Evolutionary conservation across 2,329 filamentous ascomycete species (phyloP).

Genomic region (Microthyrium microscopicum): DNA sequence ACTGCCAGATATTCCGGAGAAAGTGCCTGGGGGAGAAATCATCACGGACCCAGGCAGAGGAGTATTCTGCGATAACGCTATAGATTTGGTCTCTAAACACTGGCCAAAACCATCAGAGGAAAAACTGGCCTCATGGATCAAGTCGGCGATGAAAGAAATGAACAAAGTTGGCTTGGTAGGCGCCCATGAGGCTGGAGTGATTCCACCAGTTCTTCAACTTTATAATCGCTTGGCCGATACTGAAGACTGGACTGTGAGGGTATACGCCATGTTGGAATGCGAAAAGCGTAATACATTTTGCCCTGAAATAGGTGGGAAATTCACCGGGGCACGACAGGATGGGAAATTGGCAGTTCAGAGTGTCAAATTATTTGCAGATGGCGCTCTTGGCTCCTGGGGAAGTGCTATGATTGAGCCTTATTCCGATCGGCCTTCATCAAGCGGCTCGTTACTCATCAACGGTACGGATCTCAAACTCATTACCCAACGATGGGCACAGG

Average conservation of each 20-base stretch:
- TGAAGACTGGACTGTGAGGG: slow-evolving; percentile 42
- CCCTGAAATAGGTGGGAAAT: slow-evolving; percentile 30
- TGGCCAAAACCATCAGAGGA: slow-evolving; percentile 40
- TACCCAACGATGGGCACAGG: slow-evolving; percentile 39
- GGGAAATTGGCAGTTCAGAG: slow-evolving; percentile 41
- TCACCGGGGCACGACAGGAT: slow-evolving; percentile 30
- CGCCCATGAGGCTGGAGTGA: slow-evolving; percentile 51
- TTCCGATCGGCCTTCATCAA: slow-evolving; percentile 42
- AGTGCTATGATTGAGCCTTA: slow-evolving; percentile 58
- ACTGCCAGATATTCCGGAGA: slow-evolving; percentile 31
- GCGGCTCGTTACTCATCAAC: slow-evolving; percentile 50
- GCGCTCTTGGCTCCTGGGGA: slow-evolving; percentile 54
- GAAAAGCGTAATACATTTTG: slow-evolving; percentile 48
- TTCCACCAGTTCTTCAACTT: slow-evolving; percentile 36
- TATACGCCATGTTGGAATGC: slow-evolving; percentile 56
- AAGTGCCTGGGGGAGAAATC: slow-evolving; percentile 47
- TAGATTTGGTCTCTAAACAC: slow-evolving; percentile 40
- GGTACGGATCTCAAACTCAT: slow-evolving; percentile 39
- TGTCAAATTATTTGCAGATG: slow-evolving; percentile 58
- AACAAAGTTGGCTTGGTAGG: slow-evolving; percentile 51
- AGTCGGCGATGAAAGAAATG: slow-evolving; percentile 43
- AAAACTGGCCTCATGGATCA: slow-evolving; percentile 38
- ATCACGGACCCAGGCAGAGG: slow-evolving; percentile 44
- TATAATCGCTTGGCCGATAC: slow-evolving; percentile 34
- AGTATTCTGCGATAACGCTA: slow-evolving; percentile 59